phyloP scores from a whole-genome alignment of 306 rosid species.

The Erythrophleum fordii region DNA sequence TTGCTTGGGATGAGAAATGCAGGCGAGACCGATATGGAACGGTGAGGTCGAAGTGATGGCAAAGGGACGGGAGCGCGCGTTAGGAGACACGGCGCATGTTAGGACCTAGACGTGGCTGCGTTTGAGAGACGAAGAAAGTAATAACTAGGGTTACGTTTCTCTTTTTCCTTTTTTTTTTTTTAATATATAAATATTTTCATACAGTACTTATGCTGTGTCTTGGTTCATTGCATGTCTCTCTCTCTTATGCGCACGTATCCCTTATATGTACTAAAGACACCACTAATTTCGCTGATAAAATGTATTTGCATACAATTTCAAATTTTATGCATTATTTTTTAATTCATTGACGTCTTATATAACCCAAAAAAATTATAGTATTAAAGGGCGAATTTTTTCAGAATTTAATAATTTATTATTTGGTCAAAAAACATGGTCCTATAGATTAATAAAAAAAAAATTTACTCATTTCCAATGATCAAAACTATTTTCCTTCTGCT shows the following conservation, averaged over 20 bases:
- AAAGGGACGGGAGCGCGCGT: background rate
- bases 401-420: too few relatives aligned
- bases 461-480: background rate
- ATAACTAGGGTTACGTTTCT: constrained; percentile 10
- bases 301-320: background rate
- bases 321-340: too few relatives aligned
- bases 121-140: background rate
- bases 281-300: background rate
- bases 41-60: background rate
- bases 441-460: too few relatives aligned
- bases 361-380: too few relatives aligned
- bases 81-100: constrained; percentile 4
- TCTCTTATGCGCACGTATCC: background rate
- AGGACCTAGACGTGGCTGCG: background rate
- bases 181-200: too few relatives aligned
- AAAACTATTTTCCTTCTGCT: background rate
- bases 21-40: background rate
- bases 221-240: background rate
- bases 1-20: background rate
- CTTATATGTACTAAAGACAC: background rate
- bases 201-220: background rate
- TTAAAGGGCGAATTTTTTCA: too few relatives aligned
- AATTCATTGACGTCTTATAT: too few relatives aligned
- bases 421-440: too few relatives aligned
- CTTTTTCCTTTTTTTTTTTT: background rate